phyloP scores from a whole-genome alignment of 306 rosid genomes.

The Quillaja saponaria region DNA sequence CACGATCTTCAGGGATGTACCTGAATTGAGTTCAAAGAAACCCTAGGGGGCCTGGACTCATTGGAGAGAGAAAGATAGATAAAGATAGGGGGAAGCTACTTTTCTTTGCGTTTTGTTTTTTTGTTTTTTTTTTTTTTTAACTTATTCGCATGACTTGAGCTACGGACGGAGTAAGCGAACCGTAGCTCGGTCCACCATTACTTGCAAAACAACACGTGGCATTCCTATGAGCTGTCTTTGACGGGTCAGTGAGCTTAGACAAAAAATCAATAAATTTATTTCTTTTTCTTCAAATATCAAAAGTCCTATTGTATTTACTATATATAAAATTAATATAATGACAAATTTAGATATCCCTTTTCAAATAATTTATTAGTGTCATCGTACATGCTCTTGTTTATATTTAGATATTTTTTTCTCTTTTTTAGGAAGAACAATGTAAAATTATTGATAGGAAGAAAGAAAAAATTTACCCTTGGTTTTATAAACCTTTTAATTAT shows the following conservation, averaged over 20 bases:
- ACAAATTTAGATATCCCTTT: neutral
- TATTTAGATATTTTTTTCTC: too few species aligned
- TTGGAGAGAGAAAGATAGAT: neutral
- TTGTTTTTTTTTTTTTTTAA: neutral
- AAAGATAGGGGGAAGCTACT: constrained; percentile 1
- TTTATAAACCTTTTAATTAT: too few species aligned
- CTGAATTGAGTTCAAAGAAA: constrained; percentile 11
- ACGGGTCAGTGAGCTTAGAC: constrained; percentile 34
- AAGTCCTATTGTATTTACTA: neutral
- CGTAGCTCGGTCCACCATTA: constrained; percentile 35
- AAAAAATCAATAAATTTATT: neutral
- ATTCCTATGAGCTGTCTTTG: constrained; percentile 26
- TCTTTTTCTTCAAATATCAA: neutral
- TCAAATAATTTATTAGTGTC: neutral
- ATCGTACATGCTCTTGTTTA: neutral
- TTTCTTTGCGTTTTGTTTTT: neutral
- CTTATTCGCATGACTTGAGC: constrained; percentile 13
- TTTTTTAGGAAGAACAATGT: too few species aligned
- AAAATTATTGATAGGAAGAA: too few species aligned
- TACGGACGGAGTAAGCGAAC: constrained; percentile 5
- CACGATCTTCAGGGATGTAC: constrained; percentile 3
- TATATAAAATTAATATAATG: neutral
- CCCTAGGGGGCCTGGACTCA: constrained; percentile 19
- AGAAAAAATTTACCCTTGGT: too few species aligned
- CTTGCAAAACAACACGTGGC: constrained; percentile 50